These are phyloP conservation scores for Ophiostoma sp. DNA, from an alignment of 2,329 filamentous ascomycete species.

Conservation along the genomic window DNA sequence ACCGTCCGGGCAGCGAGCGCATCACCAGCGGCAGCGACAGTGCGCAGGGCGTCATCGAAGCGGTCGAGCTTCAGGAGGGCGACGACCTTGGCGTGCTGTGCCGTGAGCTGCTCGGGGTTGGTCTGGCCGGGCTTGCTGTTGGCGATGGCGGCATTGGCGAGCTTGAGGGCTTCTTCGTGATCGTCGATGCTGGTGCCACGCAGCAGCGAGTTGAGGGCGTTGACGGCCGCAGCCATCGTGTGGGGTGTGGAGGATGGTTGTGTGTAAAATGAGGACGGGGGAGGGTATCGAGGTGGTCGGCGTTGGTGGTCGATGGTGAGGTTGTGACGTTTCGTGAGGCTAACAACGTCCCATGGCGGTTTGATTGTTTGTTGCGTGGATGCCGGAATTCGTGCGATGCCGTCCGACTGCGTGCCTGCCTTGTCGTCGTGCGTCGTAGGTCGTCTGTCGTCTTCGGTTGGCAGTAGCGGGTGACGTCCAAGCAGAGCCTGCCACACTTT, in stretches of 20 bases:
- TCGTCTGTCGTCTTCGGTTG: background rate
- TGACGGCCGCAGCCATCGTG: constrained; percentile 41
- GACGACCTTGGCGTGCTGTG: constrained; percentile 69
- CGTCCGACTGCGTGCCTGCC: background rate
- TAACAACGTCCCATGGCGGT: constrained; percentile 16
- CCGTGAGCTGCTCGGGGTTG: constrained; percentile 42
- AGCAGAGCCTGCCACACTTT: constrained; percentile 8
- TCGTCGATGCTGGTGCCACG: constrained; percentile 61
- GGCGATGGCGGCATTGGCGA: constrained; percentile 61
- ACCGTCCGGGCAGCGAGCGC: constrained; percentile 60
- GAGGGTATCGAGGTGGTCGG: background rate
- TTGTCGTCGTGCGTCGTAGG: background rate
- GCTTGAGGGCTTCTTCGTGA: constrained; percentile 70
- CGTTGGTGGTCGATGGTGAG: background rate
- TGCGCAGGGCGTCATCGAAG: constrained; percentile 72
- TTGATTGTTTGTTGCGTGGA: background rate
- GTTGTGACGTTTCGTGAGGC: background rate
- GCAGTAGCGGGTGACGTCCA: constrained; percentile 11
- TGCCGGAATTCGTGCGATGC: background rate
- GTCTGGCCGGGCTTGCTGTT: constrained; percentile 57
- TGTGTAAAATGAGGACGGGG: background rate
- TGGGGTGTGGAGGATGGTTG: background rate
- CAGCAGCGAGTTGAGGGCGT: constrained; percentile 56
- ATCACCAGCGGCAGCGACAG: constrained; percentile 64
- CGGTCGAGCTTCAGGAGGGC: constrained; percentile 80